Evolutionary conservation across 768 basidiomycete species (phyloP).

Genomic region (Hemileccinum impolitum): DNA sequence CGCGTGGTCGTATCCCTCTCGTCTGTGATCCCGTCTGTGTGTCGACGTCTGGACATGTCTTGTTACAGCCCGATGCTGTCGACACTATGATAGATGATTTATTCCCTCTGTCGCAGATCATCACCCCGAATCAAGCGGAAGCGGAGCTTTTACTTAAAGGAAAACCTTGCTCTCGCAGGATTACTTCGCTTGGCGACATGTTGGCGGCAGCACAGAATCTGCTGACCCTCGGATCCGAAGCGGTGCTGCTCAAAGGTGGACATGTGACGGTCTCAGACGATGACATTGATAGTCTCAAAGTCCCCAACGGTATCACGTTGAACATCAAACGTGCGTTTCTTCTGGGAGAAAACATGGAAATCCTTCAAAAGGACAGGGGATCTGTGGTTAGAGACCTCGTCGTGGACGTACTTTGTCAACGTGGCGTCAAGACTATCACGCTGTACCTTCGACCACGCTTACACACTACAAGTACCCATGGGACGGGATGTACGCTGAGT

Average conservation of each 20-base stretch:
- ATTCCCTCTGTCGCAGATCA: constrained; percentile 64
- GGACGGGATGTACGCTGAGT: constrained; percentile 90
- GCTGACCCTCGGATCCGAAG: constrained; percentile 43
- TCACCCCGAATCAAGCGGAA: constrained; percentile 87
- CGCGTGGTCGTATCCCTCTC: constrained; percentile 43
- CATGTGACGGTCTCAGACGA: constrained; percentile 51
- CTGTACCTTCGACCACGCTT: constrained; percentile 61
- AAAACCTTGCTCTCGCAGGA: constrained; percentile 26
- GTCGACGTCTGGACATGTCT: constrained; percentile 81
- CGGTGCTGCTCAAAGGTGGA: constrained; percentile 83
- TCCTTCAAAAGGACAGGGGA: constrained; percentile 37
- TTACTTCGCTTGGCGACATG: constrained; percentile 57
- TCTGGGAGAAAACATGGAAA: constrained; percentile 58
- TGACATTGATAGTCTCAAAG: constrained; percentile 41
- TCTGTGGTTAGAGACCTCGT: constrained; percentile 37
- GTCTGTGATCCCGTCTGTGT: constrained; percentile 91
- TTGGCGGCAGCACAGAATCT: constrained; percentile 50
- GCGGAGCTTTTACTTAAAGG: constrained; percentile 63
- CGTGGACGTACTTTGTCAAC: constrained; percentile 59
- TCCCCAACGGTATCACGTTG: constrained; percentile 27
- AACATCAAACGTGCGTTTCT: constrained; percentile 44
- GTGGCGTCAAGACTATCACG: constrained; percentile 32
- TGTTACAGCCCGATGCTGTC: constrained; percentile 68
- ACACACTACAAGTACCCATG: constrained; percentile 75
- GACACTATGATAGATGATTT: constrained; percentile 55